These are phyloP conservation scores for Tolypocladium ovalisporum DNA, from an alignment of 2,329 filamentous ascomycete species.

Conservation along the genomic window DNA sequence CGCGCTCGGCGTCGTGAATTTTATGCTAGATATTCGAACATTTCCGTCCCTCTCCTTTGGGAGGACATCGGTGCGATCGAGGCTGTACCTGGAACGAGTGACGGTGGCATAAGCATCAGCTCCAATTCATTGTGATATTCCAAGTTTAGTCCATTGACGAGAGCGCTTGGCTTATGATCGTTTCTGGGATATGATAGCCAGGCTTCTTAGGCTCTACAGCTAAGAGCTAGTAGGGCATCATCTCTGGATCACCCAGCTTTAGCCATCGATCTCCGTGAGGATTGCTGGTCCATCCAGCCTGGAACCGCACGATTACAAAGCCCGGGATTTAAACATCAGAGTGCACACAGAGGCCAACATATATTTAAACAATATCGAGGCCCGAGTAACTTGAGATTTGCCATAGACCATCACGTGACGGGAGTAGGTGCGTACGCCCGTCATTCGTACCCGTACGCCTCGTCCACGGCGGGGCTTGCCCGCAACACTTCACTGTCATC, in stretches of 20 bases:
- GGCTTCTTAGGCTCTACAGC: background rate
- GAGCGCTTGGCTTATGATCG: background rate
- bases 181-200: background rate
- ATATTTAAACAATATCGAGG: background rate
- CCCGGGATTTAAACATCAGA: background rate
- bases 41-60: too few species aligned
- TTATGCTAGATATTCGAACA: too few species aligned
- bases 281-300: background rate
- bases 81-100: background rate
- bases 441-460: background rate
- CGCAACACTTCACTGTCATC: background rate
- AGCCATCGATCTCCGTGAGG: background rate
- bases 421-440: too few species aligned
- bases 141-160: background rate
- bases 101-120: background rate
- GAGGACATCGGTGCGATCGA: too few species aligned
- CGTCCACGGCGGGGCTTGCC: background rate
- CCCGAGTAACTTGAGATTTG: background rate
- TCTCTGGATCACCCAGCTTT: too few species aligned
- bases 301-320: background rate
- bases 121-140: background rate
- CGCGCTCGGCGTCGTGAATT: background rate
- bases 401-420: background rate
- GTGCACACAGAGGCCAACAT: background rate
- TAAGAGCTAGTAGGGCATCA: too few species aligned